Evolutionary conservation across 2,329 filamentous ascomycete species (phyloP).

Genomic region (Epichloe scottii): DNA sequence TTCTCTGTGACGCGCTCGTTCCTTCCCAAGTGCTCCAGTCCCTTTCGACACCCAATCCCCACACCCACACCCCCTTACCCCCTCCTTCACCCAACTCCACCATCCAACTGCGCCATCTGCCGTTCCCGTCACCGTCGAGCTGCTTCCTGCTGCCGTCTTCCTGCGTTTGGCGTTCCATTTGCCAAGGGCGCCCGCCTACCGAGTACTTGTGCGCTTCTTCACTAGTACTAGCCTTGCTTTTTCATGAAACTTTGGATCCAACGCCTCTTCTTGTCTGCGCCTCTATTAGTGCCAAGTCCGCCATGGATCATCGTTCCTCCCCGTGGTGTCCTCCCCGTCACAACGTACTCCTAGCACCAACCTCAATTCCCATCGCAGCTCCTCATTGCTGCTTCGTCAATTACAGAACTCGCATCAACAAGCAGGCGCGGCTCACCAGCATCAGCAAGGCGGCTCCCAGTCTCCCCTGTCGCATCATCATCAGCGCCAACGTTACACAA

Average conservation of each 20-base stretch:
- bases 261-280: not conserved
- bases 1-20: not conserved
- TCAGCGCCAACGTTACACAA: constrained; percentile 9
- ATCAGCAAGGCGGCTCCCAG: constrained; percentile 3
- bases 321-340: constrained; percentile 9
- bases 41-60: not conserved
- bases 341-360: constrained; percentile 10
- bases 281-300: constrained; percentile 13
- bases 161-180: not conserved
- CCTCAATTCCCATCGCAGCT: constrained; percentile 5
- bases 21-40: not conserved
- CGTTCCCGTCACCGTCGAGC: constrained; percentile 1
- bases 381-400: constrained; percentile 2
- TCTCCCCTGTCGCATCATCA: constrained; percentile 11
- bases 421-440: constrained; percentile 6
- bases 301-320: constrained; percentile 18
- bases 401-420: constrained; percentile 7
- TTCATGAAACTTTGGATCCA: constrained; percentile 1
- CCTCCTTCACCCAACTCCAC: not conserved
- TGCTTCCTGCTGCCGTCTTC: not conserved
- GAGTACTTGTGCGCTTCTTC: not conserved
- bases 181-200: not conserved
- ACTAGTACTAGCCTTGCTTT: not conserved
- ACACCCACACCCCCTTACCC: not conserved
- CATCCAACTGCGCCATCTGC: not conserved